Evolutionary conservation across 495 filamentous ascomycete genomes (phyloP).

Genomic region (Trichoderma gamsii): DNA sequence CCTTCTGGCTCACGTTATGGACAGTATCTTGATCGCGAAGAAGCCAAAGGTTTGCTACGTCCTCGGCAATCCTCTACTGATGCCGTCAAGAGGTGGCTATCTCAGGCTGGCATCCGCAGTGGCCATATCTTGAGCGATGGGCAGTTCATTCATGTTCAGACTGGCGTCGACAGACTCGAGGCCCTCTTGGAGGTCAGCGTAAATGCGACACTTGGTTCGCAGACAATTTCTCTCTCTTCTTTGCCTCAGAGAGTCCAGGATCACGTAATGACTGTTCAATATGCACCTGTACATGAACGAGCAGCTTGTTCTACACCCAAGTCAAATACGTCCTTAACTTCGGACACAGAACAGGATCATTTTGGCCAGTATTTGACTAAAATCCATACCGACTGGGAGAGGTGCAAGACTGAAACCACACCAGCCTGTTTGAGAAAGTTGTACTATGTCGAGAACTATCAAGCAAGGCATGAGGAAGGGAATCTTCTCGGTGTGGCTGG

Average conservation of each 20-base stretch:
- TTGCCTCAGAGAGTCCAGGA: conserved; percentile 49
- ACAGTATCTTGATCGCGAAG: conserved; percentile 54
- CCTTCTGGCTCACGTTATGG: conserved; percentile 58
- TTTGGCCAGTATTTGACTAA: neutral
- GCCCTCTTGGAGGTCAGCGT: neutral
- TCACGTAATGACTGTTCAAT: conserved; percentile 57
- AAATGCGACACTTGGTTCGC: neutral
- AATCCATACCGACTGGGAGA: conserved; percentile 25
- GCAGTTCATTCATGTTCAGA: conserved; percentile 52
- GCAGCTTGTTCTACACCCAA: neutral
- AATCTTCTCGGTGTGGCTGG: conserved; percentile 39
- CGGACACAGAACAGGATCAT: neutral
- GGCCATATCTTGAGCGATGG: conserved; percentile 41
- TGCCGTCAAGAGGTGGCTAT: conserved; percentile 46
- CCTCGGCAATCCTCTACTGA: conserved; percentile 39
- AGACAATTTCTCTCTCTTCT: neutral
- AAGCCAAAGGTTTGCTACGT: conserved; percentile 45
- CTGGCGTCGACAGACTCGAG: neutral
- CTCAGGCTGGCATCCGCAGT: conserved; percentile 35
- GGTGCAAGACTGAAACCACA: conserved; percentile 46
- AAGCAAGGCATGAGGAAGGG: conserved; percentile 20
- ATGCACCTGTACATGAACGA: neutral
- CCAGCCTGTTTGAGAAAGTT: conserved; percentile 54
- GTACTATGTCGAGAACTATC: conserved; percentile 46
- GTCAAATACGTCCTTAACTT: neutral